Evolutionary conservation across 2,329 filamentous ascomycete species (phyloP), one percentile per base, ranked within the genome.

Genomic region (Colletotrichum cereale): DNA sequence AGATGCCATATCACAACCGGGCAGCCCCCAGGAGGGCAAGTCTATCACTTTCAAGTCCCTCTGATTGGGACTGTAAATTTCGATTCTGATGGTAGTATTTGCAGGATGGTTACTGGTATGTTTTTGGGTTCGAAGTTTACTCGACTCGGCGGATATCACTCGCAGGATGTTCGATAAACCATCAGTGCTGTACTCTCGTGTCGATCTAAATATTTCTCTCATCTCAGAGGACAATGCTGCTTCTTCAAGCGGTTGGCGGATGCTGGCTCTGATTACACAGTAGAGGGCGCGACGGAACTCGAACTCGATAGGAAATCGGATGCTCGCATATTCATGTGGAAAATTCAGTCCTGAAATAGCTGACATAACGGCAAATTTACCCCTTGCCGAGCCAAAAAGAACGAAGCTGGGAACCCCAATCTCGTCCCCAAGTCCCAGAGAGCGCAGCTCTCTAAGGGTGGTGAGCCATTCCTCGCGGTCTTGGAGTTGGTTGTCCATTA

Each of bases 71-170:
- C n/a, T 3, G 24, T 5, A 26, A 5, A 50, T 26, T 14, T 50
- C 47, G 47, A 50, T 50, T 5, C 18, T 50, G 47, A 50, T 26
- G 47, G 12, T 7, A 3, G 11, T 50, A 2, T 14, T 26, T 6
- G 4, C 21, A 24, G 8, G 3, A 24, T 26, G 0, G 1, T 24
- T 14, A 4, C 1, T 14, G 1, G 1, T 7, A 3, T 24, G n/a
- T 24, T 11, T n/a, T n/a, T n/a, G n/a, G 44, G n/a, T 26, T 7
- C 8, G 2, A 24, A 24, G 7, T 10, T 14, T 21, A 4, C n/a
- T 24, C 5, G 8, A 2, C 3, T 12, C 7, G 44, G 10, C 44
- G n/a, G 1, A 1, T 26, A 48, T 48, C 11, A 2, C 44, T 14
- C 7, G n/a, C 5, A 48, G n/a, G 4, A 48, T 26, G 7, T 0